phyloP scores from a whole-genome alignment of 176 grass and related monocot species.

The Poa pratensis region DNA sequence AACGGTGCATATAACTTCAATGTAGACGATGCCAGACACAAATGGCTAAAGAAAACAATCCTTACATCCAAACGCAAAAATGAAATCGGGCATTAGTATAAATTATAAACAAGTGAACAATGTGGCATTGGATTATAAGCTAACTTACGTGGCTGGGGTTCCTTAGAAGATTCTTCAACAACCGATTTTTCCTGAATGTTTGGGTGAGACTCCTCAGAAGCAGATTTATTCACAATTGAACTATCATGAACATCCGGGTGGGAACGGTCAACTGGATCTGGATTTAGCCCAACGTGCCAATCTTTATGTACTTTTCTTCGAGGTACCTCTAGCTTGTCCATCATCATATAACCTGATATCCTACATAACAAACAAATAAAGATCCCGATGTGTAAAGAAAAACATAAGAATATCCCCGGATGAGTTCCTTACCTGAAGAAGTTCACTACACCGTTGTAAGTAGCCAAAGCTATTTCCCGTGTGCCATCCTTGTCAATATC shows the following conservation, averaged over 20 bases:
- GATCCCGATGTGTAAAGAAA: slow-evolving; percentile 8
- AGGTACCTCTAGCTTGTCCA: slow-evolving; percentile 96
- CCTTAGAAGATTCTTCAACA: slow-evolving; percentile 36
- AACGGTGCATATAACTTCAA: slow-evolving; percentile 6
- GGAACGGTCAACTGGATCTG: slow-evolving; percentile 79
- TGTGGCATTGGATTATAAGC: slow-evolving; percentile 17
- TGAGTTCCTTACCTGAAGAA: slow-evolving; percentile 78
- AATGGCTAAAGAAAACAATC: neutral
- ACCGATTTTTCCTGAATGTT: slow-evolving; percentile 40
- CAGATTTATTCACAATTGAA: slow-evolving; percentile 57
- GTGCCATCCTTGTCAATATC: slow-evolving; percentile 91
- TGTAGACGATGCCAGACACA: neutral
- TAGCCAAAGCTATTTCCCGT: slow-evolving; percentile 87
- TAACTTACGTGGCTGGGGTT: slow-evolving; percentile 29
- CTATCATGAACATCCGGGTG: slow-evolving; percentile 96
- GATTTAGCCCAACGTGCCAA: slow-evolving; percentile 90
- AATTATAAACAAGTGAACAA: neutral
- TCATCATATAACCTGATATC: slow-evolving; percentile 94
- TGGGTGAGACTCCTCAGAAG: slow-evolving; percentile 49
- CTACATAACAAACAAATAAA: slow-evolving; percentile 63
- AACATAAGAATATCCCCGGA: neutral
- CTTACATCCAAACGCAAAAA: slow-evolving; percentile 18
- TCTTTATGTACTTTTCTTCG: slow-evolving; percentile 89
- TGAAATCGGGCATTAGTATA: slow-evolving; percentile 39
- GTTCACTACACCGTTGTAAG: slow-evolving; percentile 92